Evolutionary conservation across 2,329 filamentous ascomycete genomes (phyloP), one percentile per base, ranked within the genome.

Genomic region (Talaromyces sp.): DNA sequence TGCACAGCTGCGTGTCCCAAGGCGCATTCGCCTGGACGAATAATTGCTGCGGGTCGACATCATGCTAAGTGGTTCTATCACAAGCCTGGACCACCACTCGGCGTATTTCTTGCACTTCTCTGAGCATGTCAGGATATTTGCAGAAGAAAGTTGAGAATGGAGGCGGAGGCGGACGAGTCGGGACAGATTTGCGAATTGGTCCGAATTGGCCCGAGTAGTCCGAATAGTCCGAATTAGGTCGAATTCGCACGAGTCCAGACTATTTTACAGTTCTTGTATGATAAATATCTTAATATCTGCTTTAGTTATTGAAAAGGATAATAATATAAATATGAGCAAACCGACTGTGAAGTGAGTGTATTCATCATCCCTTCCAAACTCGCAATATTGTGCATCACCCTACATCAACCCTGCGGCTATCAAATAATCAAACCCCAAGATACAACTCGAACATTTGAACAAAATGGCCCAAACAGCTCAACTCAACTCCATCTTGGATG

Each of bases 1-100:
- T 9, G 55, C 33, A 44, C 55, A 58, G 27, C 33, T 44, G 27
- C 39, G 33, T n/a, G 55, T 58, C 4, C 55, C 55, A n/a, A 58
- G 55, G 11, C 55, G 33, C 55, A 58, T 42, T 25, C 55, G 55
- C 55, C 25, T 42, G n/a, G 33, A 19, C 17, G 19, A 36, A 27
- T 30, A n/a, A 25, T 44, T 49, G 27, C 10, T 44, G 25, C 27
- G 25, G 13, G 49, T 10, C 8, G 49, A 30, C 49, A 53, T 53
- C 3, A n/a, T 7, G 17, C 4, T 17, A 28, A n/a, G 25, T 13
- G 3, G 49, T 25, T 25, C 11, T 11, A 19, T 25, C 1, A 25
- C 10, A 22, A 25, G n/a, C 10, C 1, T 47, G 9, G 44, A 47
- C 19, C 22, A 47, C 10, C 8, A 11, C 19, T 5, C 19, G 9